Conservation (phyloP, 75 land plant species). For the Cunninghamia lanceolata region DNA sequence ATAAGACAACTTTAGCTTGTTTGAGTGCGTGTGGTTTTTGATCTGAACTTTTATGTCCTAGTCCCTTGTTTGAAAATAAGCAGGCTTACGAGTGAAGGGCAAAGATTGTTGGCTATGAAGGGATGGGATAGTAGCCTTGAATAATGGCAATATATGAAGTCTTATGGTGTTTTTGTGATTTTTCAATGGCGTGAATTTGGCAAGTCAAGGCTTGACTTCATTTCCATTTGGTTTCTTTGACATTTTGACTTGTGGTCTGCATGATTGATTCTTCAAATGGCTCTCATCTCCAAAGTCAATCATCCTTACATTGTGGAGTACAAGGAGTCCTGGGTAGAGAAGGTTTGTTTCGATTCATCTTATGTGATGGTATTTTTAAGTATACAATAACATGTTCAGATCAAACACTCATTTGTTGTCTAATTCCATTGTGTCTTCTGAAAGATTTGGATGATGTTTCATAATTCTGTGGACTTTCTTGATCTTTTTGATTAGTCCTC, state of each 20-base stretch:
- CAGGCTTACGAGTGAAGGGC: neutral
- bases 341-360: conserved; percentile 40
- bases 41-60: neutral
- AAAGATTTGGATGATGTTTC: neutral
- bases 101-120: neutral
- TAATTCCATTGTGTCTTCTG: neutral
- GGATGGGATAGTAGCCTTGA: neutral
- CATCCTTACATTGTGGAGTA: conserved; percentile 96
- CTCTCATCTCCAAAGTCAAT: conserved; percentile 73
- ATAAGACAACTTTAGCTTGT: no score
- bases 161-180: neutral
- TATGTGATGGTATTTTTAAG: neutral
- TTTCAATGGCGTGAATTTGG: neutral
- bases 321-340: conserved; percentile 99
- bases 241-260: neutral
- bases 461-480: neutral
- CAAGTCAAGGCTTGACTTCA: neutral
- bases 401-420: neutral
- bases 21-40: neutral
- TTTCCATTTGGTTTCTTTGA: conserved; percentile 3
- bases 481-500: neutral
- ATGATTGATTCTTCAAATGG: conserved; percentile 63
- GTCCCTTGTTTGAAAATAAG: neutral
- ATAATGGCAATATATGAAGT: neutral
- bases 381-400: neutral